Conservation (phyloP, 1,139 yeast species). For the Yamadazyma taylorii region DNA sequence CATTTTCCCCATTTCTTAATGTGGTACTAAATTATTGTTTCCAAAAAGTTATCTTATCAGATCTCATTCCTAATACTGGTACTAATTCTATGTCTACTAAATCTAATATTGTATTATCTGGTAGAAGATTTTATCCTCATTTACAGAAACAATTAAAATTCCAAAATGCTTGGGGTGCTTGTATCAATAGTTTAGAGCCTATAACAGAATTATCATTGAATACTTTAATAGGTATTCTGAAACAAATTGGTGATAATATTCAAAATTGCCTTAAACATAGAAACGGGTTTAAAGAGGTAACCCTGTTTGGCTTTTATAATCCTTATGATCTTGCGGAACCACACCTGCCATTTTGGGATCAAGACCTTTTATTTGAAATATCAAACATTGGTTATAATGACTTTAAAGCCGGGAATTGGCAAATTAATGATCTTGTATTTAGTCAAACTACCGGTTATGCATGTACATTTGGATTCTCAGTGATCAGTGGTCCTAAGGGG, state of each 20-base stretch:
- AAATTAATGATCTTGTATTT: constrained; percentile 24
- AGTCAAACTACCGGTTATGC: constrained; percentile 26
- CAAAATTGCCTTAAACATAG: constrained; percentile 13
- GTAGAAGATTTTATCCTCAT: constrained; percentile 26
- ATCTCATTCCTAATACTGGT: neutral
- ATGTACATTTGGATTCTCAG: constrained; percentile 21
- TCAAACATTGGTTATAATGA: constrained; percentile 28
- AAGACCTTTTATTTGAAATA: constrained; percentile 21
- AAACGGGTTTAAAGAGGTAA: constrained; percentile 19
- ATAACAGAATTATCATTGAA: constrained; percentile 7
- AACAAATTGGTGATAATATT: constrained; percentile 11
- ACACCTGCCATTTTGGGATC: constrained; percentile 4
- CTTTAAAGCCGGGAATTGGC: constrained; percentile 15
- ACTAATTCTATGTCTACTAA: constrained; percentile 13
- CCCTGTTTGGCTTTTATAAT: constrained; percentile 19
- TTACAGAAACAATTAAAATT: constrained; percentile 15
- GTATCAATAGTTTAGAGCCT: constrained; percentile 15
- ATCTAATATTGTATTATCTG: constrained; percentile 22
- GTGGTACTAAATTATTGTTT: constrained; percentile 20
- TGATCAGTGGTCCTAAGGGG: constrained; percentile 22
- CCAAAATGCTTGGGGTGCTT: constrained; percentile 20
- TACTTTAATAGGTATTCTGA: constrained; percentile 9
- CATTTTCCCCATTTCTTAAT: constrained; percentile 29
- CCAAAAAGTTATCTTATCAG: constrained; percentile 21
- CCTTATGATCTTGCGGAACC: constrained; percentile 14